Base-by-base conservation (phyloP, 208 protist species). In the Kentomonas sorsogonicus region DNA sequence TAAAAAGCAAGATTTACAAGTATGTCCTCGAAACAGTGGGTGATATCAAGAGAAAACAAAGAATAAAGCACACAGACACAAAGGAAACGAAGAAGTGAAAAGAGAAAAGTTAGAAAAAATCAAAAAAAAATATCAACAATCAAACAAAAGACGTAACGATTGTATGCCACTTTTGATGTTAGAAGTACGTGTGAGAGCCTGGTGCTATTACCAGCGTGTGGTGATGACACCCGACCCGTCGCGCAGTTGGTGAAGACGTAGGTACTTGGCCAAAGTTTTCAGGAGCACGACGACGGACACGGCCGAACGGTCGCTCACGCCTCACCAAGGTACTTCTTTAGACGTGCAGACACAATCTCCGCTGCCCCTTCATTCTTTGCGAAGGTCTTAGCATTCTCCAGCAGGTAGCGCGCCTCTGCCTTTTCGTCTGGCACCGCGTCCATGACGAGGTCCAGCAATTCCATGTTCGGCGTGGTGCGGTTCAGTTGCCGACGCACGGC, bases 401-500 rank as follows among this genome's bases (percentile, higher is more conserved):
- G 55, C n/a, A 90, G 43, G 41, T 71, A 79, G 11, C 66, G 43
- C 0, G 66, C 81, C 15, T 54, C 57, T 22, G 78, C 71, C 39
- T 33, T 57, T 20, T 80, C 66, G 1, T 67, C 61, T 1, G 83
- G 80, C 23, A 81, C 59, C 3, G 73, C 63, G 1, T 72, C 56
- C 6, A 91, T 45, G 7, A 91, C 55, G 13, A 66, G 22, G 18
- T 78, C 63, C 7, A 94, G 25, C 2, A 90, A 46, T 29, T 89
- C 78, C n/a, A 61, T 57, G 51, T 89, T 58, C 1, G 72, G 63
- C 0, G 36, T 66, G 6, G 53, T 45, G 25, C 73, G 76, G 30
- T 55, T 62, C 34, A 82, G 46, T 50, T 83, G 74, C 11, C 70
- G 63, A 0, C 87, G 80, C 30, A 90, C 63, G 0, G 86, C 76